These are phyloP conservation scores for Pochonia chlamydosporia DNA, from an alignment of 2,329 filamentous ascomycete genomes.

Conservation along the genomic window DNA sequence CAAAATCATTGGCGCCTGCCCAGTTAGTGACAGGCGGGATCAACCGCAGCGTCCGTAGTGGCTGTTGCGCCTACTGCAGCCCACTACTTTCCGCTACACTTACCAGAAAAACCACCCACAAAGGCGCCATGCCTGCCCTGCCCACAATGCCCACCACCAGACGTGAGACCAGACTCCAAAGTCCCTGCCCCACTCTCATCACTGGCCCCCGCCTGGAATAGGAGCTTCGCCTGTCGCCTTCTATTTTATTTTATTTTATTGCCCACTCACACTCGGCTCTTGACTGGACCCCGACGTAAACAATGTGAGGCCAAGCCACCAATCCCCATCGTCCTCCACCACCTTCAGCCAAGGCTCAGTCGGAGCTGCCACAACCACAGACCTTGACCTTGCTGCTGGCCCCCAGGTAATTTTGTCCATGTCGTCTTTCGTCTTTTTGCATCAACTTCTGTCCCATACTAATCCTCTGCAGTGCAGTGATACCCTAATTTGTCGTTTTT, in stretches of 20 bases:
- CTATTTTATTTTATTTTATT: background rate
- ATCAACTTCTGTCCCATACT: background rate
- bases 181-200: background rate
- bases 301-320: background rate
- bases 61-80: background rate
- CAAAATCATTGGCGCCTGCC: background rate
- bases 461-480: constrained; percentile 4
- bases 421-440: too few species aligned
- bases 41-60: constrained; percentile 7
- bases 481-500: background rate
- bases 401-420: background rate
- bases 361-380: background rate
- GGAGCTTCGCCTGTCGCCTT: too few species aligned
- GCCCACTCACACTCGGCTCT: background rate
- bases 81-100: background rate
- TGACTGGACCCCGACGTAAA: constrained; percentile 3
- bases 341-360: background rate
- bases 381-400: background rate
- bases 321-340: background rate
- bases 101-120: background rate
- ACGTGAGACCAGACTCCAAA: too few species aligned
- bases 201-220: too few species aligned
- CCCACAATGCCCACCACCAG: constrained; percentile 1
- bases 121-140: background rate
- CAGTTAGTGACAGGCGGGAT: constrained; percentile 3